Evolutionary conservation across 768 basidiomycete genomes (phyloP), one percentile per base, ranked within the genome.

Genomic region (Lactifluus echinatus): DNA sequence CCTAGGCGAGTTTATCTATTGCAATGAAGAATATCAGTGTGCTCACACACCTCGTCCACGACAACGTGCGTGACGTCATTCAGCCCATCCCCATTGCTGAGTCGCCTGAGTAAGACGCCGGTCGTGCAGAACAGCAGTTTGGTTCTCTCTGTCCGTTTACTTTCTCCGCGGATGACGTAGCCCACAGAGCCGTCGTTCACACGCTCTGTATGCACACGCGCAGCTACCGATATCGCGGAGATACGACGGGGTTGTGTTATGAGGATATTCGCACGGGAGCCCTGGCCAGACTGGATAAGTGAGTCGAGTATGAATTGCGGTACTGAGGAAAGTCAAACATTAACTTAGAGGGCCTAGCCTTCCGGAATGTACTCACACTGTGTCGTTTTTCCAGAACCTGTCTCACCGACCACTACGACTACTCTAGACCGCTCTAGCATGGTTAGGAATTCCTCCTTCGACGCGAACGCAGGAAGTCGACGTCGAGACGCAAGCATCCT

Each of bases 371-470:
- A 60, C 77, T 57, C 64, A 90, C 88, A 66, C 66, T 93, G 91
- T 0, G 91, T 93, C 2, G 91, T 93, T 70, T 97, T 97, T 26
- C 93, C 93, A 50, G 87, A 91, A 48, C 93, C 89, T 50, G 90
- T 93, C 71, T 95, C 93, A 43, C 94, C 94, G 4, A 94, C 87
- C 0, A 96, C 85, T 0, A 97, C 79, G 1, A 93, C 78, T 3
- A 86, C 88, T 47, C 84, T 75, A 63, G 81, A 81, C 10, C 66
- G 70, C 36, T 79, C 74, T 8, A 96, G 71, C 21, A 75, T 66
- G 14, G 72, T 54, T 46, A 93, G 70, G 62, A 96, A 89, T 14
- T 78, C 72, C 21, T 81, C 76, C 65, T 78, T 79, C 11, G 81
- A 79, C 23, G 76, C 66, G 72, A 87, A 95, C 1, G 92, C 91